A percentile compares a stretch with the other conserved stretches of the same genome.
Evolutionary conservation across 345 rosid genomes (phyloP).

Genomic region (Pelargonium nanum): DNA sequence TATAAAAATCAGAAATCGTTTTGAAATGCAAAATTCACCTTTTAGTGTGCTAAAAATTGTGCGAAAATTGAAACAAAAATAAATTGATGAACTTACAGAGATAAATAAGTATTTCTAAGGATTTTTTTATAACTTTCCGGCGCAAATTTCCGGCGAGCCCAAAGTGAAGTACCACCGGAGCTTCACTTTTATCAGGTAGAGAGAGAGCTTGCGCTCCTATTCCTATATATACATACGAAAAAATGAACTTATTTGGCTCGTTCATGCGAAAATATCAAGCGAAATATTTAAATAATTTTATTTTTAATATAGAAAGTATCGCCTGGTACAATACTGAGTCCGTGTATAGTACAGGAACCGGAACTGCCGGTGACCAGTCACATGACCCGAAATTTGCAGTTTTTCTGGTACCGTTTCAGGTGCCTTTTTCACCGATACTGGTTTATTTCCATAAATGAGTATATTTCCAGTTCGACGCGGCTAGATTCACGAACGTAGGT

Average conservation of each 20-base stretch:
- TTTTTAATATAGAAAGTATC: background rate
- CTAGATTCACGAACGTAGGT: constrained; percentile 18
- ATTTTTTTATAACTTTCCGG: too few species aligned
- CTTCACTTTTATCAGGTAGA: constrained; percentile 16
- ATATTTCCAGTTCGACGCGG: constrained; percentile 12
- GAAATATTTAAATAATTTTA: background rate
- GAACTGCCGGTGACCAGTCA: constrained; percentile 17
- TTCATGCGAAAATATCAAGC: background rate
- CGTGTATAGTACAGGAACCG: constrained; percentile 1
- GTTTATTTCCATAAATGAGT: background rate
- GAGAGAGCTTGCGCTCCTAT: background rate
- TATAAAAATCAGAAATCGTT: constrained; percentile 1
- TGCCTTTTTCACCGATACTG: constrained; percentile 8
- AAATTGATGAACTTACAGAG: background rate
- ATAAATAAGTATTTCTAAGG: background rate
- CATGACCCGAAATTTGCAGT: background rate
- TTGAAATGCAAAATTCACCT: background rate
- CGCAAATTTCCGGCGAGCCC: constrained; percentile 13
- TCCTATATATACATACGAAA: background rate
- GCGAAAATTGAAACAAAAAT: background rate
- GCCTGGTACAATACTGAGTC: background rate
- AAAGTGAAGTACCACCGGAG: constrained; percentile 20
- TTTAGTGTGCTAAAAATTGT: too few species aligned
- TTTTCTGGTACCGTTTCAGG: constrained; percentile 19
- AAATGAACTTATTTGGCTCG: background rate